Conservation (phyloP, 768 basidiomycete species). For the Sporobolomyces phaffii region DNA sequence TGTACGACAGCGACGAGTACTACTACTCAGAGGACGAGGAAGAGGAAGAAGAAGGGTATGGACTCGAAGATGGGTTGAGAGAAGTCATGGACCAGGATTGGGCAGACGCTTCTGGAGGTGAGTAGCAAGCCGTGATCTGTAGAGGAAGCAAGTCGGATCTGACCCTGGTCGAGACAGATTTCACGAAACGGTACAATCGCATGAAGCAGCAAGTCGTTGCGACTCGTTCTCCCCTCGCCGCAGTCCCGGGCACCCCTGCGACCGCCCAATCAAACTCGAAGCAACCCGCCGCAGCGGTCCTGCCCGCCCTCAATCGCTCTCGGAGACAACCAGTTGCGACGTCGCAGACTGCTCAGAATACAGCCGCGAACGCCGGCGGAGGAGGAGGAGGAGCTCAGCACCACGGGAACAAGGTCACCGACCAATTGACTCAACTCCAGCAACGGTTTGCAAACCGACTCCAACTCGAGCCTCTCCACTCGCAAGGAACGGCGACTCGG, state of each 20-base stretch:
- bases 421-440: constrained; percentile 67
- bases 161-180: constrained; percentile 53
- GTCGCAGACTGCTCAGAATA: background rate
- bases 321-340: constrained; percentile 7
- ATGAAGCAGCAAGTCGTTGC: constrained; percentile 80
- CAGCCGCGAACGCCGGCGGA: constrained; percentile 8
- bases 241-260: constrained; percentile 49
- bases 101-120: constrained; percentile 19
- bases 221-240: constrained; percentile 15
- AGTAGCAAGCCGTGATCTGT: too few relatives aligned
- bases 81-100: constrained; percentile 53
- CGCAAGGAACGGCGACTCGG: constrained; percentile 60
- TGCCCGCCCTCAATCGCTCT: constrained; percentile 27
- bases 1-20: constrained; percentile 45
- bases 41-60: constrained; percentile 46
- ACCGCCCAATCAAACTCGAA: background rate
- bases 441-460: constrained; percentile 67
- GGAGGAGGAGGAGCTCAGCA: background rate
- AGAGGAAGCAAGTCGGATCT: background rate
- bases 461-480: constrained; percentile 64
- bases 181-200: constrained; percentile 97
- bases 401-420: constrained; percentile 55
- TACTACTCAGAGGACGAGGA: constrained; percentile 55
- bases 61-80: constrained; percentile 60
- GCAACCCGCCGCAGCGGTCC: constrained; percentile 16